Evolutionary conservation across 805 yeast species (phyloP).

Genomic region (Starmera dryadoides): DNA sequence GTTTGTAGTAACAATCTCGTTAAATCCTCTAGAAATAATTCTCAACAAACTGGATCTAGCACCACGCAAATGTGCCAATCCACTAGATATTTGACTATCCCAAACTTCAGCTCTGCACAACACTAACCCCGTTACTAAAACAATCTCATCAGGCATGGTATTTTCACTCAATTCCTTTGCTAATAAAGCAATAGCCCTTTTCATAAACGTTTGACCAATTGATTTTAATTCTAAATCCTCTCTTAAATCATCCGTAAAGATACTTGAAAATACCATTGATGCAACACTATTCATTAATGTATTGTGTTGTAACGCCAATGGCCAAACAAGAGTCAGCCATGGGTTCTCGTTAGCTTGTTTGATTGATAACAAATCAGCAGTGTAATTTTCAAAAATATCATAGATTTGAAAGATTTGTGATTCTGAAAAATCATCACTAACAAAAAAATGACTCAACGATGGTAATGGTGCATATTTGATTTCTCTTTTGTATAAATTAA

Average conservation of each 20-base stretch:
- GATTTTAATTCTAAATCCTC: slow-evolving; percentile 37
- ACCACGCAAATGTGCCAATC: slow-evolving; percentile 62
- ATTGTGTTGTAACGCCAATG: slow-evolving; percentile 44
- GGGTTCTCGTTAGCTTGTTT: slow-evolving; percentile 64
- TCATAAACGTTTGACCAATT: slow-evolving; percentile 52
- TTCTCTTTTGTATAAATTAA: too few relatives aligned
- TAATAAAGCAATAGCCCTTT: slow-evolving; percentile 47
- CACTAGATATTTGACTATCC: slow-evolving; percentile 62
- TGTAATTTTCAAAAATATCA: slow-evolving; percentile 27
- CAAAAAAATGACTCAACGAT: neutral
- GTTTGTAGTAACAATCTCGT: slow-evolving; percentile 10
- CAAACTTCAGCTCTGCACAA: slow-evolving; percentile 62
- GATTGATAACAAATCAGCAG: slow-evolving; percentile 52
- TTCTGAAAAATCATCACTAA: slow-evolving; percentile 18
- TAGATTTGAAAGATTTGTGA: slow-evolving; percentile 8
- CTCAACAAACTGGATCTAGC: slow-evolving; percentile 54
- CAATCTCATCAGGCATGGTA: slow-evolving; percentile 55
- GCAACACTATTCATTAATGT: slow-evolving; percentile 57
- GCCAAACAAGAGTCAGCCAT: slow-evolving; percentile 53
- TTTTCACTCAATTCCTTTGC: slow-evolving; percentile 45
- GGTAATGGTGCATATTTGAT: too few relatives aligned
- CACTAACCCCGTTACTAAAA: slow-evolving; percentile 56
- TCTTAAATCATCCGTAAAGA: slow-evolving; percentile 33
- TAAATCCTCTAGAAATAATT: slow-evolving; percentile 22
- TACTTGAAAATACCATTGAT: slow-evolving; percentile 60